Evolutionary conservation across 2,329 filamentous ascomycete species (phyloP).

Genomic region (Hypoxylon sp.): DNA sequence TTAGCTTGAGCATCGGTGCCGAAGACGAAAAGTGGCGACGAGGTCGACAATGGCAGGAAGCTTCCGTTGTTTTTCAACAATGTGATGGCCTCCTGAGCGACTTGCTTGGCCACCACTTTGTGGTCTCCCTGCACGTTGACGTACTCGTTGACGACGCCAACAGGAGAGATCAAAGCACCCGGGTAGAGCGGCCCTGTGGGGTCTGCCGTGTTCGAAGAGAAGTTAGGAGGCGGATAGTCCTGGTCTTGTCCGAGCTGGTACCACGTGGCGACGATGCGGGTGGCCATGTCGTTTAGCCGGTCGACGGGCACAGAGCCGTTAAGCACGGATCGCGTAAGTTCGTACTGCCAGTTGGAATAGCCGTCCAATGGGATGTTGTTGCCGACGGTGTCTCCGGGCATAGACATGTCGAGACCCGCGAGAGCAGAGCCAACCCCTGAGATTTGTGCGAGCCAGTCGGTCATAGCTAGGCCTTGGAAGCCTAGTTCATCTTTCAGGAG

Average conservation of each 20-base stretch:
- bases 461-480: conserved; percentile 76
- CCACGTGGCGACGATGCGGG: conserved; percentile 66
- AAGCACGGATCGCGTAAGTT: conserved; percentile 62
- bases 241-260: conserved; percentile 67
- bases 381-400: conserved; percentile 64
- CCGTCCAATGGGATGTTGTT: conserved; percentile 59
- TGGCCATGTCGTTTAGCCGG: conserved; percentile 65
- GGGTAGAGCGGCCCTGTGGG: conserved; percentile 65
- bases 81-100: conserved; percentile 67
- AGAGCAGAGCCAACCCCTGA: conserved; percentile 77
- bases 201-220: conserved; percentile 66
- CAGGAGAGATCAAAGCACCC: conserved; percentile 65
- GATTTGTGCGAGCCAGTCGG: conserved; percentile 79
- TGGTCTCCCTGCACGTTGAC: conserved; percentile 68
- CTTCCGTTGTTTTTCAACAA: conserved; percentile 71
- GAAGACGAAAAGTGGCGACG: conserved; percentile 55
- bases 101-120: conserved; percentile 57
- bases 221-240: conserved; percentile 64
- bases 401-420: conserved; percentile 74
- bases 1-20: conserved; percentile 62
- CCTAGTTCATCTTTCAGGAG: conserved; percentile 77
- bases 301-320: conserved; percentile 66
- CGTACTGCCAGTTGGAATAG: conserved; percentile 62
- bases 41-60: conserved; percentile 57
- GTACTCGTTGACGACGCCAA: conserved; percentile 73